These are phyloP conservation scores for Delitschia confertaspora DNA, from an alignment of 495 filamentous ascomycete species.

Conservation along the genomic window DNA sequence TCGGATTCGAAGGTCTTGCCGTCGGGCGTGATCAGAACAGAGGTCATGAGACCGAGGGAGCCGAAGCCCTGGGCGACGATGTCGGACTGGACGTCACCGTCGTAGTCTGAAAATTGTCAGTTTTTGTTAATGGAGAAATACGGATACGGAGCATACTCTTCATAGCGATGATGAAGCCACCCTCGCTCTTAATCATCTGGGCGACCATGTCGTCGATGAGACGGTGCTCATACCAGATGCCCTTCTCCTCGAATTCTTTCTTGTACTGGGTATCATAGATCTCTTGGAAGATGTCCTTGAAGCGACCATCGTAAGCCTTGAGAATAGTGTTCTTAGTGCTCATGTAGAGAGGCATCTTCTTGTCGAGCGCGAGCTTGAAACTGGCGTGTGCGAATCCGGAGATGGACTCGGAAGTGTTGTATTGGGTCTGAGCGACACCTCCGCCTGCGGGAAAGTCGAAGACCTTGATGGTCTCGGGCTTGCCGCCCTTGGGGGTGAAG, in stretches of 20 bases:
- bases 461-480: constrained; percentile 81
- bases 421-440: constrained; percentile 86
- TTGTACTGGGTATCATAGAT: constrained; percentile 83
- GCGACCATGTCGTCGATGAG: constrained; percentile 99
- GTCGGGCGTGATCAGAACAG: constrained; percentile 87
- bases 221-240: constrained; percentile 98
- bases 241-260: constrained; percentile 77
- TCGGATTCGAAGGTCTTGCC: constrained; percentile 95
- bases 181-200: constrained; percentile 97
- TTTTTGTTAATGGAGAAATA: constrained; percentile 3
- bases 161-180: constrained; percentile 92
- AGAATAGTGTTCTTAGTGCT: constrained; percentile 99
- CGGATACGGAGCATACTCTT: constrained; percentile 61
- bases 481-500: constrained; percentile 73
- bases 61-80: constrained; percentile 97
- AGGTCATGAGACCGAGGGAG: constrained; percentile 96
- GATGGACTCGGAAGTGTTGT: constrained; percentile 96
- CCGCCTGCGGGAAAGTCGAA: constrained; percentile 77
- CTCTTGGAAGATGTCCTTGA: constrained; percentile 99
- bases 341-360: constrained; percentile 88
- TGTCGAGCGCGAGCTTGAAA: constrained; percentile 87
- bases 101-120: constrained; percentile 59
- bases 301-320: constrained; percentile 95
- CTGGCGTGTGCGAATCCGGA: constrained; percentile 85
- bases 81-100: constrained; percentile 97